Conservation (phyloP, 495 filamentous ascomycete genomes). For the Immersiella caudata region DNA sequence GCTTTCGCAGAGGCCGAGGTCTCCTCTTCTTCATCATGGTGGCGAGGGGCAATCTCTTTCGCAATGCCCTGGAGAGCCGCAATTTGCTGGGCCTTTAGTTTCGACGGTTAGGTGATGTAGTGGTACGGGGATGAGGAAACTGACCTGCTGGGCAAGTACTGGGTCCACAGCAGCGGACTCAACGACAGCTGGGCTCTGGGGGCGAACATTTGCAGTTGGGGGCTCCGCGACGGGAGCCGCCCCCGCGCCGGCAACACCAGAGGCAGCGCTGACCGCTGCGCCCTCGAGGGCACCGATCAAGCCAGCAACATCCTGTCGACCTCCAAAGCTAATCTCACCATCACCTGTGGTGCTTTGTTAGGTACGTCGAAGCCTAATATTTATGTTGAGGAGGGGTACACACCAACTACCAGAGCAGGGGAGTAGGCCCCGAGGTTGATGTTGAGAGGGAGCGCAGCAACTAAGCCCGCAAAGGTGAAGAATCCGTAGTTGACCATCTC, state of each 20-base stretch:
- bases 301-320: conserved; percentile 53
- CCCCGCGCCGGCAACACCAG: conserved; percentile 30
- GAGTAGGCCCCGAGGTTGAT: conserved; percentile 65
- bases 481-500: conserved; percentile 49
- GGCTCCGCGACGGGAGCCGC: conserved; percentile 27
- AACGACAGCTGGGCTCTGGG: conserved; percentile 9
- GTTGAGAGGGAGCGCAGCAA: conserved; percentile 58
- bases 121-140: neutral
- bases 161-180: conserved; percentile 39
- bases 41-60: conserved; percentile 52
- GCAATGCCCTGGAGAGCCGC: conserved; percentile 51
- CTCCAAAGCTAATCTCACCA: conserved; percentile 63
- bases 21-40: conserved; percentile 8
- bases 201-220: conserved; percentile 19
- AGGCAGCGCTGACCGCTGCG: conserved; percentile 50
- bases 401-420: conserved; percentile 53
- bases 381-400: neutral
- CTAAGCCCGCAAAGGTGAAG: conserved; percentile 46
- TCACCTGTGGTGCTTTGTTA: conserved; percentile 55
- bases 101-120: neutral
- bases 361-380: conserved; percentile 9
- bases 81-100: conserved; percentile 41
- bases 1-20: conserved; percentile 22
- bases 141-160: conserved; percentile 42
- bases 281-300: conserved; percentile 54